Evolutionary conservation across 768 basidiomycete genomes (phyloP), one percentile per base, ranked within the genome.

Genomic region (Tricholoma furcatifolium): DNA sequence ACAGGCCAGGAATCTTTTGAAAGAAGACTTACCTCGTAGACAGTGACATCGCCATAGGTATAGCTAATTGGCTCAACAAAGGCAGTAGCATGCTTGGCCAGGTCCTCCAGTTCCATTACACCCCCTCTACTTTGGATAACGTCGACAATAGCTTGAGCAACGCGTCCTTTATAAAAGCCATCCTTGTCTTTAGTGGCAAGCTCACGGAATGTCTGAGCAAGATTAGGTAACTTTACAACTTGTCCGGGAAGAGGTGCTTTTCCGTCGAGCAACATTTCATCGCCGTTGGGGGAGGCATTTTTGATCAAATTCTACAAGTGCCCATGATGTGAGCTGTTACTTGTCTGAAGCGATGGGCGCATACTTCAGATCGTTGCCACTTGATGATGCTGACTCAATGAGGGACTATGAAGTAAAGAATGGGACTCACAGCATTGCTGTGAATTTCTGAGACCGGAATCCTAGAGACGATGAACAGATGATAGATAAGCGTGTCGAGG

Each of bases 41-140:
- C 75, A 0, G 93, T 93, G 6, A 98, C 88, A 53, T 93, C 75
- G 17, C 79, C 87, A 60, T 91, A 98, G 2, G 88, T 93, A 66
- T 96, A 96, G 52, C 83, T 85, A 72, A 98, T 94, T 2, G 97
- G 96, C 55, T 93, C 83, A 15, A 98, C 91, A 35, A 91, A 81
- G 4, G 84, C 74, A 0, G 91, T 85, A 45, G 79, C 70, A 64
- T 97, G 94, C 42, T 78, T 76, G n/a, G 88, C 89, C 36, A 99
- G 82, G 67, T 99, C 97, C n/a, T 88, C 84, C 11, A 98, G 78
- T 45, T 87, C 88, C 94, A 99, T 95, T 7, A 94, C 80, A 17
- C 97, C 97, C 15, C 96, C 96, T 60, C 87, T 80, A 67, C 82
- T 85, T 68, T 91, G 74, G 44, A 97, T 81, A 27, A 98, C 76